Conservation (phyloP, 805 yeast species). For the Saturnispora silvae region DNA sequence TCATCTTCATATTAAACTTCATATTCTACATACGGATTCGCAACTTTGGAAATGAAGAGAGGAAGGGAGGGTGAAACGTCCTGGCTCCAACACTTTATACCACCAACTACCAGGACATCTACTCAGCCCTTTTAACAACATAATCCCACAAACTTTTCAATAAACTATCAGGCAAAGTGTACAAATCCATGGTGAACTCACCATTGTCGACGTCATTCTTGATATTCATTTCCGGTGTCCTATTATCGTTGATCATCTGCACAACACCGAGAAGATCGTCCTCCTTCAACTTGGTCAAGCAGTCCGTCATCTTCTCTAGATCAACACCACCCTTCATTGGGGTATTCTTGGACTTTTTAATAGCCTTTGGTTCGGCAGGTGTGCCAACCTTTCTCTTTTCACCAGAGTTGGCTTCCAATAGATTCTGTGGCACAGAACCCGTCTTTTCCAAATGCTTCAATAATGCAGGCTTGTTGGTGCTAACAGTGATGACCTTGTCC, state of each 20-base stretch:
- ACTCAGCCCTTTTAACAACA: constrained; percentile 56
- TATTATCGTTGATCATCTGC: constrained; percentile 94
- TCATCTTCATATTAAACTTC: too few relatives aligned
- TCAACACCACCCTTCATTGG: constrained; percentile 72
- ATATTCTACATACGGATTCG: too few relatives aligned
- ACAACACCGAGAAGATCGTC: constrained; percentile 92
- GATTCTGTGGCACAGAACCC: constrained; percentile 62
- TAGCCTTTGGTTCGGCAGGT: constrained; percentile 28
- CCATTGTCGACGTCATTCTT: constrained; percentile 95
- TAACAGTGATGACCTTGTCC: constrained; percentile 70
- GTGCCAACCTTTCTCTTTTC: constrained; percentile 21
- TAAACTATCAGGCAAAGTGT: constrained; percentile 82
- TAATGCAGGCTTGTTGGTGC: constrained; percentile 63
- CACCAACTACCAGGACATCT: too few relatives aligned
- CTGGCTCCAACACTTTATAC: too few relatives aligned
- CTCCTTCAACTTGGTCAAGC: constrained; percentile 77
- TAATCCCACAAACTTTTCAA: constrained; percentile 92
- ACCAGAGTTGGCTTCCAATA: constrained; percentile 13
- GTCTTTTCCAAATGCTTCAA: constrained; percentile 65
- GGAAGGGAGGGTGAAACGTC: too few relatives aligned
- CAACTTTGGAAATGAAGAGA: too few relatives aligned
- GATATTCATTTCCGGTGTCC: constrained; percentile 89
- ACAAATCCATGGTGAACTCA: constrained; percentile 92
- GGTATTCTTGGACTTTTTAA: constrained; percentile 42
- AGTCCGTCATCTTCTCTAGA: constrained; percentile 82